Evolutionary conservation across 2,329 filamentous ascomycete genomes (phyloP), one percentile per base, ranked within the genome.

Genomic region (Beauveria pseudobassiana): DNA sequence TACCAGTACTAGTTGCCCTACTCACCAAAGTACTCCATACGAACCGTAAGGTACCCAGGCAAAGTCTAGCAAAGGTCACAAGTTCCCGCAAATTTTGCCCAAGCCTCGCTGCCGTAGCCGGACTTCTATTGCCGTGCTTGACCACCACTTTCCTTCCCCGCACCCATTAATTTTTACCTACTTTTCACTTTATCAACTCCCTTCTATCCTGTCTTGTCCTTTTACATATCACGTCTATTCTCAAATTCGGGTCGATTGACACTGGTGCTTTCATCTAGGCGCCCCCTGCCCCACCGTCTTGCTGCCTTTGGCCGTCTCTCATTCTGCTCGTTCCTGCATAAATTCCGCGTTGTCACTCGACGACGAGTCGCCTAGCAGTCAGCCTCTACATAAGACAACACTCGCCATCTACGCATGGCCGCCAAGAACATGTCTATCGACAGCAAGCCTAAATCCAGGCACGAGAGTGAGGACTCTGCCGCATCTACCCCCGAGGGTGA

Each of bases 391-490:
- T n/a, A 34, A 28, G 50, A 28, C 26, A 46, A 7, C 40, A 49
- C 48, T 67, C 67, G 65, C 67, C 64, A 62, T 62, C 64, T 62
- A 65, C 70, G 74, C 78, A 79, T 78, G 73, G 87, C 87, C 84
- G 82, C 83, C 76, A 83, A 86, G 75, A 84, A 86, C 75, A 88
- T 87, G 85, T 87, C 85, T 67, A 83, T 87, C 74, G 84, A 87
- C 72, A 80, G 82, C 73, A 82, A 83, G 75, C 81, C 80, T 72
- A 43, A 46, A 28, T 52, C 58, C 22, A 49, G 82, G 72, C 82
- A 86, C 65, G 82, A 85, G 65, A 84, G 82, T 64, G 83, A 86
- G 63, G 85, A 87, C 64, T 87, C 85, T 60, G 75, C 80, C 69
- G 82, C 77, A 65, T 87, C 85, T 50, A 85, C 82, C 65, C 82